Evolutionary conservation across 2,329 filamentous ascomycete species (phyloP), one percentile per base, ranked within the genome.

Genomic region (Penicillium sp.): DNA sequence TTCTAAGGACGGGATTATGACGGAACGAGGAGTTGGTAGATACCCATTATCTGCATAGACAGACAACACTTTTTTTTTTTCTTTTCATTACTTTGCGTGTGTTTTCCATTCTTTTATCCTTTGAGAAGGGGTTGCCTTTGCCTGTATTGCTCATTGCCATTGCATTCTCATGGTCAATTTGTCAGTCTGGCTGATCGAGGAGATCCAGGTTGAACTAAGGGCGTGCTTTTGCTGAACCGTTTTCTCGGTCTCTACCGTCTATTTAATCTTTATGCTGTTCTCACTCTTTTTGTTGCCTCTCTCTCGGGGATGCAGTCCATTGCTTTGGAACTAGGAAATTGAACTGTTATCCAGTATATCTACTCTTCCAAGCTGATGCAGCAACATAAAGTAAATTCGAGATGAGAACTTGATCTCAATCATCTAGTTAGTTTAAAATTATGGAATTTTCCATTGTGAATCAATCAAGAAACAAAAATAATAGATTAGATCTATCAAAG

Each of bases 11-110:
- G 66, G 71, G 71, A 72, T 71, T 67, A 75, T 68, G 71, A 73
- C 60, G 73, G 74, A 71, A 74, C 69, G 71, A 73, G 73, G 73
- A 73, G 72, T 76, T 75, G 71, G 69, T 73, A 76, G 73, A 76
- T 76, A 76, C 74, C 74, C 74, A 72, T 42, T 69, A 68, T 69
- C 67, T 68, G 66, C 69, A 71, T 71, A 69, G 69, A 62, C 64
- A 66, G 65, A 65, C 62, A 61, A 69, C 68, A 54, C 62, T 62
- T 62, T 62, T 61, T 67, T n/a, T 67, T 62, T 61, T 45, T 56
- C 55, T 43, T 60, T 52, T 58, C 52, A 58, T 60, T 29, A 62
- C 46, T 57, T 53, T 15, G 40, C 40, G 40, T 46, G 62, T 60
- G 55, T 57, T 57, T 61, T 62, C 56, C 37, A 50, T 60, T 46